Base-by-base conservation (phyloP, 805 yeast species). In the Jamesozyma rosinii region DNA sequence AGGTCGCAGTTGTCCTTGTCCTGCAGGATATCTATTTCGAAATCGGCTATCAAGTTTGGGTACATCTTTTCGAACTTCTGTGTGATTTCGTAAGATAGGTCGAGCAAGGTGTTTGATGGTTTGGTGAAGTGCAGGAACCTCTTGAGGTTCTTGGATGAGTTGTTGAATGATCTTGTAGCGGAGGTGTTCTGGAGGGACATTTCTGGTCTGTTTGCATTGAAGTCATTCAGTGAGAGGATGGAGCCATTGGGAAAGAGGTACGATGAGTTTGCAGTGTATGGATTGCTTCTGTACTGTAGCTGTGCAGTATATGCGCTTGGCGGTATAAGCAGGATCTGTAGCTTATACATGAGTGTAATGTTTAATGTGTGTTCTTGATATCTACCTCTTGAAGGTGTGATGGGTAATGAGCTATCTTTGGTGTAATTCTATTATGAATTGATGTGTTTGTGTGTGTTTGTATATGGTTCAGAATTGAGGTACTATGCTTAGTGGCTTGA, bases 1-100 rank as follows among this genome's bases (percentile, higher is more conserved):
- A 84, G 63, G 55, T 85, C 94, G 50, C 88, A 82, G 42, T 71
- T 72, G 46, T 76, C 72, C 30, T 61, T 59, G 58, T 84, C 90
- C 54, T 83, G 90, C 2, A 85, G 61, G 37, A 74, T 74, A 13
- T 70, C 64, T 35, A 84, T 73, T 11, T 67, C 66, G 20, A 83
- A 57, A 1, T 71, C 70, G 5, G 70, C 75, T 35, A 74, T 78
- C 32, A 59, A 35, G 19, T 70, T 69, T 0, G 90, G 89, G 49
- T 84, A 84, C 37, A 84, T 64, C 54, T 75, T 77, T 22, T 65
- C 55, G 52, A 77, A 78, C 44, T 85, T 69, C 6, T 59, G 62
- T n/a, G 65, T 57, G 18, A 84, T 71, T 43, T 77, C 85, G 5
- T 65, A 60, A 19, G 77, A 68, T 13, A 83, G 71, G 1, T 66